Percentiles rank a stretch among this genome's conserved stretches.
phyloP scores from a whole-genome alignment of 208 protist species.

The Porcisia hertigi region DNA sequence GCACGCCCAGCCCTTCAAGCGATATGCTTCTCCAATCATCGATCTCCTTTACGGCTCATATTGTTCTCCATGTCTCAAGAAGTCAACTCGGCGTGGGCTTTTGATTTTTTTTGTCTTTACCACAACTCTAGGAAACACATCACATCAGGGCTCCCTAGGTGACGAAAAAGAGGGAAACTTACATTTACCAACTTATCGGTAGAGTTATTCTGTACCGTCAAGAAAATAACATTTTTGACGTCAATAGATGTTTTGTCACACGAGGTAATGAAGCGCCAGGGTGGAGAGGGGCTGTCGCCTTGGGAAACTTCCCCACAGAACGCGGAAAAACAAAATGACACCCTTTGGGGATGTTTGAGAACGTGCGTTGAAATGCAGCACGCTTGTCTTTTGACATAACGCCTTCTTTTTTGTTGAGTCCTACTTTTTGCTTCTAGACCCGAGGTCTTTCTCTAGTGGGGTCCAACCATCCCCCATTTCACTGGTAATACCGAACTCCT shows the following conservation, averaged over 20 bases:
- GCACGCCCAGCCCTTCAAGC: not conserved
- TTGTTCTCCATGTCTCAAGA: not conserved
- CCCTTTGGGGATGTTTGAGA: not conserved
- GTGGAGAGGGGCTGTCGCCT: not conserved
- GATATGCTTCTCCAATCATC: not conserved
- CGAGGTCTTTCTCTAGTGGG: not conserved
- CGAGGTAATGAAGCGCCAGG: not conserved
- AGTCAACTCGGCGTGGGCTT: too few relatives aligned
- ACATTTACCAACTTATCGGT: not conserved
- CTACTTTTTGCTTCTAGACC: not conserved
- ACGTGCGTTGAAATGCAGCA: not conserved
- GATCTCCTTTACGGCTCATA: not conserved
- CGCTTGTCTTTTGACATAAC: not conserved
- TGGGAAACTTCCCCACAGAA: not conserved
- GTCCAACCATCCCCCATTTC: not conserved
- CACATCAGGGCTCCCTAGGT: too few relatives aligned
- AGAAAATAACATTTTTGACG: not conserved
- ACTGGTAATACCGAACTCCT: not conserved
- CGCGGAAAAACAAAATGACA: not conserved
- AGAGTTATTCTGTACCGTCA: too few relatives aligned
- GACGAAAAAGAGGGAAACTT: not conserved
- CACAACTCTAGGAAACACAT: not conserved
- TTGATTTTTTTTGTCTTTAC: not conserved
- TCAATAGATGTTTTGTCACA: not conserved
- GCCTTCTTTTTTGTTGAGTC: not conserved